These are phyloP conservation scores for Wickerhamomyces canadensis DNA, from an alignment of 805 yeast species.

Conservation along the genomic window DNA sequence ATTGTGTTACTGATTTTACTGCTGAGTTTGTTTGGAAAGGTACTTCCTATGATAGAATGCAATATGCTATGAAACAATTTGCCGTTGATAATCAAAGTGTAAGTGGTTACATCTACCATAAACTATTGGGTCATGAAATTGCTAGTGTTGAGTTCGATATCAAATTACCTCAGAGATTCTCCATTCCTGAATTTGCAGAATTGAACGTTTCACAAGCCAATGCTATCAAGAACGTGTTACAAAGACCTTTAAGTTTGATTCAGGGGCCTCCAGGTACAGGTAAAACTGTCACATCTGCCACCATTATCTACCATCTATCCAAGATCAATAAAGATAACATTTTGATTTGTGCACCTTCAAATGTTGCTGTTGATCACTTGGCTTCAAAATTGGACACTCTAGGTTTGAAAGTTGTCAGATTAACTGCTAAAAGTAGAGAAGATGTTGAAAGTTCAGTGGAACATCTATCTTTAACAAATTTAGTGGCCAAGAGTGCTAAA, in stretches of 20 bases:
- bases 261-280: slow-evolving; percentile 99
- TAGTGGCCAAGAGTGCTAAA: slow-evolving; percentile 42
- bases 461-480: slow-evolving; percentile 50
- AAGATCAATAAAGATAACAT: slow-evolving; percentile 57
- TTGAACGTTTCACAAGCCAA: slow-evolving; percentile 73
- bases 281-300: slow-evolving; percentile 89
- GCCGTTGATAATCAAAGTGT: slow-evolving; percentile 68
- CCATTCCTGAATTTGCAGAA: slow-evolving; percentile 61
- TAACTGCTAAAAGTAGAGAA: slow-evolving; percentile 74
- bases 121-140: slow-evolving; percentile 75
- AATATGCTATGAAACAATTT: slow-evolving; percentile 62
- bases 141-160: slow-evolving; percentile 56
- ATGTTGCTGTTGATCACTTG: slow-evolving; percentile 90
- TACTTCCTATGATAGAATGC: slow-evolving; percentile 78
- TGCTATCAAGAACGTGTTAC: slow-evolving; percentile 67
- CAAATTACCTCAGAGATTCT: slow-evolving; percentile 53
- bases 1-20: slow-evolving; percentile 60
- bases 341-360: slow-evolving; percentile 91
- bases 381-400: slow-evolving; percentile 65
- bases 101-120: slow-evolving; percentile 69
- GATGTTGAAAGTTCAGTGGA: slow-evolving; percentile 65
- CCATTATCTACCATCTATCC: slow-evolving; percentile 73
- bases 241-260: slow-evolving; percentile 70
- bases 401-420: slow-evolving; percentile 73
- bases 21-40: slow-evolving; percentile 92